These are phyloP conservation scores for Kernera saxatilis DNA, from an alignment of 345 rosid genomes.

Conservation along the genomic window DNA sequence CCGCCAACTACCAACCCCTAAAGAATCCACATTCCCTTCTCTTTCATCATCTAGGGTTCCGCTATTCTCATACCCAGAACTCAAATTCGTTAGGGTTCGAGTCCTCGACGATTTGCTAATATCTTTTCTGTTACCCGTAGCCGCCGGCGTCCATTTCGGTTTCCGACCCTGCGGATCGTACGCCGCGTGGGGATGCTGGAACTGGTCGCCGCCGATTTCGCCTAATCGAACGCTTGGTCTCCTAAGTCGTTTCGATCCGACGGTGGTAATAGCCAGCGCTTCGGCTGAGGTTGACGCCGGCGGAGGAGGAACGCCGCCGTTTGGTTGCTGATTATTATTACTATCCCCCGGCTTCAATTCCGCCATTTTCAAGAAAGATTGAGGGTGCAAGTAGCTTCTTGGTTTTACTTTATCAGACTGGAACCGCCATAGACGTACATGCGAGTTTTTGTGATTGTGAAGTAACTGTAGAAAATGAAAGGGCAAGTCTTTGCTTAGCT, in stretches of 20 bases:
- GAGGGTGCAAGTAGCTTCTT: neutral
- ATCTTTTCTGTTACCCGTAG: constrained; percentile 21
- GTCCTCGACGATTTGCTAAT: constrained; percentile 44
- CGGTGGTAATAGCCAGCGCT: neutral
- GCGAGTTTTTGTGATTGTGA: neutral
- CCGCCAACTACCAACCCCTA: constrained; percentile 74
- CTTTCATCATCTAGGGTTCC: constrained; percentile 51
- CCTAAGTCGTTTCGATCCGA: constrained; percentile 70
- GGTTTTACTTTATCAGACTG: neutral
- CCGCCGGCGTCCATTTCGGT: constrained; percentile 28
- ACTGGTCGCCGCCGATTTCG: constrained; percentile 76
- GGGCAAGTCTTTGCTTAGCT: constrained; percentile 1
- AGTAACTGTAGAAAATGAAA: neutral
- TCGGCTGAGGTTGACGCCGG: constrained; percentile 18
- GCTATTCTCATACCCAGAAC: constrained; percentile 33
- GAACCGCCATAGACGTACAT: neutral
- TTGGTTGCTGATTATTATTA: neutral
- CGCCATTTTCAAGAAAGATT: constrained; percentile 3
- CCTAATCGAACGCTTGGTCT: constrained; percentile 93
- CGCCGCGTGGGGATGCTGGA: constrained; percentile 15
- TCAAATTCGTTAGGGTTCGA: constrained; percentile 56
- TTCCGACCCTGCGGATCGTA: constrained; percentile 47
- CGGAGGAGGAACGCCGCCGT: constrained; percentile 21
- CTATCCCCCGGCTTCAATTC: constrained; percentile 4
- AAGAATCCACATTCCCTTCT: constrained; percentile 39